phyloP scores from a whole-genome alignment of 768 basidiomycete genomes.

The Ramaria sp. region DNA sequence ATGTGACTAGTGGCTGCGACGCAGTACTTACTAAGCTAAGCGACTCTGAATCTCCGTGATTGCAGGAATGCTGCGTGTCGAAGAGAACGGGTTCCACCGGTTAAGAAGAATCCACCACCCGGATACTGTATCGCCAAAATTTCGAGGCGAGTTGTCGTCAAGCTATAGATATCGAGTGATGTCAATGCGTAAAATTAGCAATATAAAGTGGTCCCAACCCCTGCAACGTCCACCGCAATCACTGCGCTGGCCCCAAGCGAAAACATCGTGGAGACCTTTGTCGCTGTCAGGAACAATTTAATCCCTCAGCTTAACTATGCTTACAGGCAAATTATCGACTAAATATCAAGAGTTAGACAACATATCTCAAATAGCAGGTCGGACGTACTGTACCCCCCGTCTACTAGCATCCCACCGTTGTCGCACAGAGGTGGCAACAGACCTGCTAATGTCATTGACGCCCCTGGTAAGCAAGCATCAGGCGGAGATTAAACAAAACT shows the following conservation, averaged over 20 bases:
- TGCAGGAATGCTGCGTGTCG: conserved; percentile 64
- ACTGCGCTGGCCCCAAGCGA: conserved; percentile 84
- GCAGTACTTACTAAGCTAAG: conserved; percentile 73
- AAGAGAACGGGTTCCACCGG: conserved; percentile 86
- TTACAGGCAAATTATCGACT: conserved; percentile 87
- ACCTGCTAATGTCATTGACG: conserved; percentile 96
- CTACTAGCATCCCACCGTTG: conserved; percentile 85
- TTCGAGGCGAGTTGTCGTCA: conserved; percentile 91
- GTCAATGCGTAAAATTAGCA: background rate
- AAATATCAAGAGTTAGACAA: conserved; percentile 8
- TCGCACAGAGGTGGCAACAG: conserved; percentile 91
- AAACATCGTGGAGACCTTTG: conserved; percentile 81
- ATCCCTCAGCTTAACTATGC: conserved; percentile 12
- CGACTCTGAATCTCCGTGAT: conserved; percentile 93
- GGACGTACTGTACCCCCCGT: conserved; percentile 77
- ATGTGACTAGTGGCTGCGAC: background rate
- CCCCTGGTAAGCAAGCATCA: conserved; percentile 41
- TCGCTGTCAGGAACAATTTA: background rate
- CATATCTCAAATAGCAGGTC: background rate
- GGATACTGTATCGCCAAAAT: conserved; percentile 90
- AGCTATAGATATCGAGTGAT: conserved; percentile 32
- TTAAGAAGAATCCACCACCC: conserved; percentile 95
- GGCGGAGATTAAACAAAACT: background rate
- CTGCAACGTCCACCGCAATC: conserved; percentile 89
- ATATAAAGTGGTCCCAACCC: conserved; percentile 34